Conservation (phyloP, 495 filamentous ascomycete species). For the Hypoxylon fuscum region DNA sequence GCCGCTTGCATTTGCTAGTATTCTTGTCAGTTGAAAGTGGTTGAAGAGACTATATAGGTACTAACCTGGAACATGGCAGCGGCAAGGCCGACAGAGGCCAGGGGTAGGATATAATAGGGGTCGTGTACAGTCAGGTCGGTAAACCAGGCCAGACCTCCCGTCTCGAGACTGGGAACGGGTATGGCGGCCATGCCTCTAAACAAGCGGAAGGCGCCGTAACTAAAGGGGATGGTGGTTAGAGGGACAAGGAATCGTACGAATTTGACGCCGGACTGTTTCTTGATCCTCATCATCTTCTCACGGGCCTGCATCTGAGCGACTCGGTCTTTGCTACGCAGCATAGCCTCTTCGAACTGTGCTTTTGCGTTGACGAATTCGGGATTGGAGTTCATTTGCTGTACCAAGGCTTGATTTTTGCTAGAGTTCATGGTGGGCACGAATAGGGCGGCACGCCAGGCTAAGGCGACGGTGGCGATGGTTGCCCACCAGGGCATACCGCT, state of each 20-base stretch:
- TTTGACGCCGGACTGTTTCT: slow-evolving; percentile 63
- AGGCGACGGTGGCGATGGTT: slow-evolving; percentile 69
- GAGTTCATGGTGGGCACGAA: slow-evolving; percentile 70
- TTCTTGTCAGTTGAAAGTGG: slow-evolving; percentile 9
- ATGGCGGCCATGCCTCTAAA: slow-evolving; percentile 75
- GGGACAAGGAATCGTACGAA: slow-evolving; percentile 64
- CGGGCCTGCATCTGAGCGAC: slow-evolving; percentile 51
- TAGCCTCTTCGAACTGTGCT: slow-evolving; percentile 58
- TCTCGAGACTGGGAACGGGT: slow-evolving; percentile 80
- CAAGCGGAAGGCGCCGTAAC: slow-evolving; percentile 82
- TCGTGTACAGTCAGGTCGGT: slow-evolving; percentile 79
- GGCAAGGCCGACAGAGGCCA: slow-evolving; percentile 50
- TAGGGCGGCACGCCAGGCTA: slow-evolving; percentile 69
- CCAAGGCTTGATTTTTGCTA: slow-evolving; percentile 65
- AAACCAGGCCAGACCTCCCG: slow-evolving; percentile 79
- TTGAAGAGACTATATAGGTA: slow-evolving; percentile 58
- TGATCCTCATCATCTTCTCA: slow-evolving; percentile 58
- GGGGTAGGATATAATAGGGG: slow-evolving; percentile 78
- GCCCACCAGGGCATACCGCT: slow-evolving; percentile 82
- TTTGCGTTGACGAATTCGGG: slow-evolving; percentile 61
- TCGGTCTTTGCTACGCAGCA: slow-evolving; percentile 49
- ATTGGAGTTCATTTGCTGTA: slow-evolving; percentile 59
- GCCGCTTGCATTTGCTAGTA: slow-evolving; percentile 47
- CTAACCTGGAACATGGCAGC: slow-evolving; percentile 62
- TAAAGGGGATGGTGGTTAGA: slow-evolving; percentile 72